phyloP scores from a whole-genome alignment of 768 basidiomycete species.

The Rhodotorula graminis region DNA sequence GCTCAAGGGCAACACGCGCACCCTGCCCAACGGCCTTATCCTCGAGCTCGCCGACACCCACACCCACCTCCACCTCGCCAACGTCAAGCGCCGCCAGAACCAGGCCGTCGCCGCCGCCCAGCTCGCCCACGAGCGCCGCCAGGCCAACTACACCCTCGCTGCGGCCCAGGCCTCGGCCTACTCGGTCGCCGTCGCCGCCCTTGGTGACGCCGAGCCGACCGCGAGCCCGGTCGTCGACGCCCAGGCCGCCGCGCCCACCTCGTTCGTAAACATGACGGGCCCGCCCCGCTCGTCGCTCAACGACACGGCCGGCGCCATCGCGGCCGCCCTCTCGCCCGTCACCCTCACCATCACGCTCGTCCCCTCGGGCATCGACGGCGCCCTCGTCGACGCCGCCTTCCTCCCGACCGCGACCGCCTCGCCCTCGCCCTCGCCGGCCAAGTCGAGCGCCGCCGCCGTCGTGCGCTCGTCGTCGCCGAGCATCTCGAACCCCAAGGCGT shows the following conservation, averaged over 20 bases:
- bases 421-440: not conserved
- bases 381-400: conserved; percentile 22
- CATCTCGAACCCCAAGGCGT: conserved; percentile 1
- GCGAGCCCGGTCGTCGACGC: conserved; percentile 7
- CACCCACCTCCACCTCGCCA: not conserved
- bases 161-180: conserved; percentile 19
- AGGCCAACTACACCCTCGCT: conserved; percentile 2
- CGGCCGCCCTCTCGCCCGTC: conserved; percentile 9
- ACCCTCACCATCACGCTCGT: conserved; percentile 27
- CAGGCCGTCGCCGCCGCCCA: not conserved
- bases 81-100: conserved; percentile 1
- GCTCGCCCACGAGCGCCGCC: conserved; percentile 3
- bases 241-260: not conserved
- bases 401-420: not conserved
- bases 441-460: not conserved
- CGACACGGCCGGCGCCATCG: not conserved
- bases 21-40: not conserved
- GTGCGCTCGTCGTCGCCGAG: not conserved
- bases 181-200: conserved; percentile 21
- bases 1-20: not conserved
- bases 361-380: conserved; percentile 18
- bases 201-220: not conserved
- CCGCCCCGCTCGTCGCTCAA: not conserved
- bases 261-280: not conserved
- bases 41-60: not conserved